Evolutionary conservation across 2,329 filamentous ascomycete species (phyloP).

Genomic region (Monosporascus sp.): DNA sequence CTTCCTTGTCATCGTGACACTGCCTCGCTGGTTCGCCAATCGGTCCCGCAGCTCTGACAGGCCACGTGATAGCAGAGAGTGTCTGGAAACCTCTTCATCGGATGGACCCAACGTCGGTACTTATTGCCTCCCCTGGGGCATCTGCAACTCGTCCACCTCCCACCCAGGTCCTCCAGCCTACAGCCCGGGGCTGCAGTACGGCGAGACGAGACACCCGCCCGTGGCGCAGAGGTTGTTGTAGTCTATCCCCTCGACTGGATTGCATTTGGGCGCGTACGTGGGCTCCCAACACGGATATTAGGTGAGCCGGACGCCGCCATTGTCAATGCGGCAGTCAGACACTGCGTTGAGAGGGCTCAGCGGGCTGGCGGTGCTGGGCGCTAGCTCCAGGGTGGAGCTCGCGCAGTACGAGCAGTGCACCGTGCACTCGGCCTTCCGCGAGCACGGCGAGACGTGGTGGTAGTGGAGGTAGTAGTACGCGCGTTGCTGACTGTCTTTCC

Average conservation of each 20-base stretch:
- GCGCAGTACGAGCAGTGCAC: conserved; percentile 41
- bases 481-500: conserved; percentile 29
- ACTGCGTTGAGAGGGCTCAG: conserved; percentile 7
- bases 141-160: conserved; percentile 45
- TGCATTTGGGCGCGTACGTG: conserved; percentile 22
- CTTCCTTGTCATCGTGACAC: too few species aligned
- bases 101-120: conserved; percentile 40
- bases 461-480: conserved; percentile 46
- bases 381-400: conserved; percentile 25
- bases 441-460: conserved; percentile 42
- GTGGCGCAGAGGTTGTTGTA: conserved; percentile 37
- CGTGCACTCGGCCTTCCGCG: conserved; percentile 33
- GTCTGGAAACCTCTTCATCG: conserved; percentile 40
- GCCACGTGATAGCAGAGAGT: conserved; percentile 49
- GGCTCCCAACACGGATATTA: conserved; percentile 26
- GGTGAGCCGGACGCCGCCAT: conserved; percentile 6
- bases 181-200: conserved; percentile 43
- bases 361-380: conserved; percentile 7
- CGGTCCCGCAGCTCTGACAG: conserved; percentile 37
- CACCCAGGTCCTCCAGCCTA: conserved; percentile 42
- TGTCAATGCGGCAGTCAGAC: conserved; percentile 1
- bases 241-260: conserved; percentile 21
- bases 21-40: conserved; percentile 10
- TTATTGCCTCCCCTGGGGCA: conserved; percentile 43
- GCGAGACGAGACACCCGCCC: conserved; percentile 40